Conservation (phyloP, 306 rosid species). For the Boehmeria nivea region DNA sequence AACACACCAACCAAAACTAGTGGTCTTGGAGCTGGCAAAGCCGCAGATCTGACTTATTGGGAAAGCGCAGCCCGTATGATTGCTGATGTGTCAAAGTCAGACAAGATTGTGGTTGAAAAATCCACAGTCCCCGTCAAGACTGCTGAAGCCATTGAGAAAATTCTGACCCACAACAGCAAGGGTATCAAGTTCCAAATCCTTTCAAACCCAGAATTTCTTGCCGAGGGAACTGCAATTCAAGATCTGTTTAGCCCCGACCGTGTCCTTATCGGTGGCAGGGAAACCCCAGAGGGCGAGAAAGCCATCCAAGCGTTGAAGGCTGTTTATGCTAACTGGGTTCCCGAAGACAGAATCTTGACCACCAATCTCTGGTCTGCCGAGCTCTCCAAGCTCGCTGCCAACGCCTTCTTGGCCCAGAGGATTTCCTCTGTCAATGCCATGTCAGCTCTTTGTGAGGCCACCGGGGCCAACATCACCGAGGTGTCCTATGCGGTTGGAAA, state of each 20-base stretch:
- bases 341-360: slow-evolving; percentile 67
- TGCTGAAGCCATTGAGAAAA: slow-evolving; percentile 93
- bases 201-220: slow-evolving; percentile 91
- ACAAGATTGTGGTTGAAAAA: slow-evolving; percentile 92
- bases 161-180: slow-evolving; percentile 82
- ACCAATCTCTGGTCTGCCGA: slow-evolving; percentile 97
- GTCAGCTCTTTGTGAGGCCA: slow-evolving; percentile 98
- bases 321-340: slow-evolving; percentile 88
- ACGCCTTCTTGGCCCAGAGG: slow-evolving; percentile 94
- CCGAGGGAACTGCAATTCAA: slow-evolving; percentile 88
- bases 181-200: slow-evolving; percentile 83
- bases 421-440: slow-evolving; percentile 91
- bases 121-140: slow-evolving; percentile 97
- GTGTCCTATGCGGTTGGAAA: slow-evolving; percentile 82
- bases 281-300: slow-evolving; percentile 68
- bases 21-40: slow-evolving; percentile 95
- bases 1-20: slow-evolving; percentile 85
- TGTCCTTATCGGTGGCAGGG: slow-evolving; percentile 90
- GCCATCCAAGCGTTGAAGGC: slow-evolving; percentile 67
- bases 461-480: slow-evolving; percentile 74
- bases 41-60: slow-evolving; percentile 93
- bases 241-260: slow-evolving; percentile 82
- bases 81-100: slow-evolving; percentile 82
- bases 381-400: slow-evolving; percentile 91
- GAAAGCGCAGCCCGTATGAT: slow-evolving; percentile 98